Percentiles rank a stretch among this genome's conserved stretches.
Evolutionary conservation across 2,329 filamentous ascomycete genomes (phyloP).

Genomic region (Botrytis hyacinthi): DNA sequence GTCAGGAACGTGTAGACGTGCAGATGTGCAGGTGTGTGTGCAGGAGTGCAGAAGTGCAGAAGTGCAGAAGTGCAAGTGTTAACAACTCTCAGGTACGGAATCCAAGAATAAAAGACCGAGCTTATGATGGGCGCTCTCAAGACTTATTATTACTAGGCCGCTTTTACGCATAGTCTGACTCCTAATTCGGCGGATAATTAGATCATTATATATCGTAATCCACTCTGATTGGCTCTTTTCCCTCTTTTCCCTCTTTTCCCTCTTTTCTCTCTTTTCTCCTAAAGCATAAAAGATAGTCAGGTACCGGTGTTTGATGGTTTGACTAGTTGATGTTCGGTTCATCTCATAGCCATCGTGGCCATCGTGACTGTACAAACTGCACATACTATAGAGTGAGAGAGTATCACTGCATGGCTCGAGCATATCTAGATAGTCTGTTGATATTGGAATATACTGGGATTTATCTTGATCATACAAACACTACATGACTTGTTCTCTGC

Average conservation of each 20-base stretch:
- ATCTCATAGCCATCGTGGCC: neutral
- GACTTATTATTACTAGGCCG: neutral
- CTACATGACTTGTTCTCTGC: neutral
- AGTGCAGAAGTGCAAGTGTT: neutral
- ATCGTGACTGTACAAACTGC: neutral
- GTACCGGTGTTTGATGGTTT: constrained; percentile 3
- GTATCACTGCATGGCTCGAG: neutral
- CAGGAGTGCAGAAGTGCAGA: neutral
- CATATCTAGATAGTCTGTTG: neutral
- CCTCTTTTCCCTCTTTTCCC: neutral
- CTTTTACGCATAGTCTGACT: neutral
- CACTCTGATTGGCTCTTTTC: neutral
- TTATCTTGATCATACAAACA: neutral
- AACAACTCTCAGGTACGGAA: neutral
- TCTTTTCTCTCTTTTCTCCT: neutral
- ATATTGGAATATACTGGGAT: neutral
- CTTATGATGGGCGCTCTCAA: neutral
- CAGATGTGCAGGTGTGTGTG: neutral
- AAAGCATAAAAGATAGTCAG: neutral
- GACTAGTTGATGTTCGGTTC: neutral
- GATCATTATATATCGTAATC: neutral
- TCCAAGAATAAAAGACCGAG: neutral
- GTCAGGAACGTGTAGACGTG: neutral
- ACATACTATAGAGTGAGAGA: neutral
- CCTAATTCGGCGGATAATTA: neutral